A percentile compares a stretch with the other conserved stretches of the same genome.
These are phyloP conservation scores for Penicillium sp. DNA, from an alignment of 2,329 filamentous ascomycete species.

Conservation along the genomic window DNA sequence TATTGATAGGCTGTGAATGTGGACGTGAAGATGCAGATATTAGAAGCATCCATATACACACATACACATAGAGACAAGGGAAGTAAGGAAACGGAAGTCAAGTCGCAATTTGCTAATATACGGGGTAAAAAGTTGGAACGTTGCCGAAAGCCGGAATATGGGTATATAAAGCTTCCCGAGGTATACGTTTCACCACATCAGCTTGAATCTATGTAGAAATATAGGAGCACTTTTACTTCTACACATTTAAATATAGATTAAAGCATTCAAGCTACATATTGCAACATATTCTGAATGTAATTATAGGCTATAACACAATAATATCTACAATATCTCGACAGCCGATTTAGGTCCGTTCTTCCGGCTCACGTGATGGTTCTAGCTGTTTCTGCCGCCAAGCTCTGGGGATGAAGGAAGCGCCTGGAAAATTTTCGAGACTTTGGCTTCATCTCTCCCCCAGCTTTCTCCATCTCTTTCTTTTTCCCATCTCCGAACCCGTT, in stretches of 20 bases:
- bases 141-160: background rate
- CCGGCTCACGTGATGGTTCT: slow-evolving; percentile 41
- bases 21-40: background rate
- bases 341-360: slow-evolving; percentile 1
- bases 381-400: slow-evolving; percentile 45
- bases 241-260: background rate
- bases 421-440: slow-evolving; percentile 42
- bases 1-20: background rate
- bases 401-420: slow-evolving; percentile 32
- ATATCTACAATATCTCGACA: background rate
- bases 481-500: slow-evolving; percentile 31
- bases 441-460: slow-evolving; percentile 35
- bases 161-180: background rate
- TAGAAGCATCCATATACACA: background rate
- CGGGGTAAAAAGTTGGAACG: background rate
- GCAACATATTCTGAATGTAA: background rate
- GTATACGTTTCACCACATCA: background rate
- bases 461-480: slow-evolving; percentile 29
- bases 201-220: background rate
- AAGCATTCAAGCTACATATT: background rate
- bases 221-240: background rate
- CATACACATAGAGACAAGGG: background rate
- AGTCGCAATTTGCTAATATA: background rate
- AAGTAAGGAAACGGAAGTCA: too few relatives aligned
- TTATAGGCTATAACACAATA: too few relatives aligned